A percentile compares a stretch with the other conserved stretches of the same genome.
Evolutionary conservation across 495 filamentous ascomycete genomes (phyloP).

Genomic region (Rhypophila decipiens): DNA sequence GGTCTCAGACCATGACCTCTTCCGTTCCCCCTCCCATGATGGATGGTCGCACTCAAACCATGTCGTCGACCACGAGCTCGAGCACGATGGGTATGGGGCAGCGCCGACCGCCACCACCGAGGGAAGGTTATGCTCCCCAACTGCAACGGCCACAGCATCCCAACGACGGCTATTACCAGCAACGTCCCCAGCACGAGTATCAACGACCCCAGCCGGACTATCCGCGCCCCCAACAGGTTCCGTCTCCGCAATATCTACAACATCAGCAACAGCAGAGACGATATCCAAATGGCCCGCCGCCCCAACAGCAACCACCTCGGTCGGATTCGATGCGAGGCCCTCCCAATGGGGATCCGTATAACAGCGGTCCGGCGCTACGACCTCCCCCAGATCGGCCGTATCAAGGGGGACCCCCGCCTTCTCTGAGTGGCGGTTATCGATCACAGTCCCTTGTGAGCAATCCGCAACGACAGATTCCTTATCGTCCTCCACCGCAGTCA

Average conservation of each 20-base stretch:
- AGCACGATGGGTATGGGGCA: conserved; percentile 48
- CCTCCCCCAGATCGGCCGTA: conserved; percentile 51
- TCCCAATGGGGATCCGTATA: conserved; percentile 44
- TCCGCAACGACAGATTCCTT: conserved; percentile 58
- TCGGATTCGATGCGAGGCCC: conserved; percentile 30
- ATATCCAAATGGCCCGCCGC: background rate
- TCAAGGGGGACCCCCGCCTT: conserved; percentile 52
- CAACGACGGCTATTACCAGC: conserved; percentile 38
- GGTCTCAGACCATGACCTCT: conserved; percentile 81
- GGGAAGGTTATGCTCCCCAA: conserved; percentile 40
- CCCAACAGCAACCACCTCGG: conserved; percentile 11
- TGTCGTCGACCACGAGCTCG: conserved; percentile 59
- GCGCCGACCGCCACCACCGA: conserved; percentile 54
- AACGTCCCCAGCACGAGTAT: conserved; percentile 43
- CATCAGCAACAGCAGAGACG: conserved; percentile 13
- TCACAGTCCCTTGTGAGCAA: conserved; percentile 85
- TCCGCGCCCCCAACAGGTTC: conserved; percentile 38
- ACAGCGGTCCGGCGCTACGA: conserved; percentile 39
- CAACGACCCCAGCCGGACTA: conserved; percentile 46
- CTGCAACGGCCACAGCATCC: conserved; percentile 29
- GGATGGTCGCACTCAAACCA: conserved; percentile 74
- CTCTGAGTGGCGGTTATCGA: conserved; percentile 75
- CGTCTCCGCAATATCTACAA: conserved; percentile 31
- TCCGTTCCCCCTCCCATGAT: conserved; percentile 45
- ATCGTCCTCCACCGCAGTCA: conserved; percentile 56